Conservation (phyloP, 352 stramenopile species). For the Pythium brachiatum region DNA sequence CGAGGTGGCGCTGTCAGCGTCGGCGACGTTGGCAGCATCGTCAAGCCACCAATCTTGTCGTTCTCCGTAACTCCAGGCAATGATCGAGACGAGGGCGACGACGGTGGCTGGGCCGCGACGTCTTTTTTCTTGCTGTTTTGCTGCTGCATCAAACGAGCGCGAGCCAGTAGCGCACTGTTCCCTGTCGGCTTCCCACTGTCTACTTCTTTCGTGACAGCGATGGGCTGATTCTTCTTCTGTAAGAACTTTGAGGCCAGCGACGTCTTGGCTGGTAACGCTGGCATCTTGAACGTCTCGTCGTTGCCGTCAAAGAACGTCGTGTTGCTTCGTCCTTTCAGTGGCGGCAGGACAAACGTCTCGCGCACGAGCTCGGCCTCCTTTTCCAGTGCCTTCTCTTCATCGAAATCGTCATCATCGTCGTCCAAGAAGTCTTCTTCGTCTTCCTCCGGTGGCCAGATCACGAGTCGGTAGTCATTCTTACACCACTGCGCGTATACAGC, state of each 20-base stretch:
- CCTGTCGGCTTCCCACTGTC: not conserved
- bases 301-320: slow-evolving; percentile 53
- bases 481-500: slow-evolving; percentile 74
- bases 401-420: slow-evolving; percentile 64
- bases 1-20: not conserved
- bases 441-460: slow-evolving; percentile 80
- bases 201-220: not conserved
- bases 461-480: slow-evolving; percentile 82
- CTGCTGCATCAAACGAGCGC: slow-evolving; percentile 20
- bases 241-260: slow-evolving; percentile 27
- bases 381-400: slow-evolving; percentile 66
- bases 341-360: slow-evolving; percentile 75
- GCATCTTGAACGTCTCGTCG: slow-evolving; percentile 82
- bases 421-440: slow-evolving; percentile 77
- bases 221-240: slow-evolving; percentile 17
- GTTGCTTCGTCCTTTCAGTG: slow-evolving; percentile 58
- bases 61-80: slow-evolving; percentile 9
- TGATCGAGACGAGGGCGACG: slow-evolving; percentile 6
- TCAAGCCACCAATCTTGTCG: slow-evolving; percentile 11
- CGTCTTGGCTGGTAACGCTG: slow-evolving; percentile 56
- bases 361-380: slow-evolving; percentile 75
- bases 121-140: slow-evolving; percentile 21
- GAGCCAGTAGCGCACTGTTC: slow-evolving; percentile 21
- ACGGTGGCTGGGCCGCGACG: not conserved
- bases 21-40: slow-evolving; percentile 16